A percentile compares a stretch with the other conserved stretches of the same genome.
These are phyloP conservation scores for Daldinia eschscholtzii DNA, from an alignment of 2,329 filamentous ascomycete genomes.

Conservation along the genomic window DNA sequence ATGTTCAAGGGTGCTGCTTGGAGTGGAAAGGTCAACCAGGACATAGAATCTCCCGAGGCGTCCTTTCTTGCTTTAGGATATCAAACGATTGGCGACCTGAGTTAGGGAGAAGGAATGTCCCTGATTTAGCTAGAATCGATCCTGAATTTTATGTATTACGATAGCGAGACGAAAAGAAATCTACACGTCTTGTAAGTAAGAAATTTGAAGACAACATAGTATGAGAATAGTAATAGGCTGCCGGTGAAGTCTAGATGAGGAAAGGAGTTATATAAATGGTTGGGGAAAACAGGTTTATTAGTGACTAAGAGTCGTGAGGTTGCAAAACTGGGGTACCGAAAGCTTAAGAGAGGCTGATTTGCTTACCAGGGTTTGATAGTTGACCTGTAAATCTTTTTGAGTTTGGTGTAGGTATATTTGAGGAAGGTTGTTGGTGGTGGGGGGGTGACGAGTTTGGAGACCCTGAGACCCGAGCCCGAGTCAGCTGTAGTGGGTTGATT, in stretches of 20 bases:
- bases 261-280: conserved; percentile 6
- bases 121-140: conserved; percentile 7
- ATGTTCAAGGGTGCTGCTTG: conserved; percentile 4
- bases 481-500: conserved; percentile 27
- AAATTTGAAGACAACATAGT: neutral
- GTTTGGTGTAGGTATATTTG: conserved; percentile 8
- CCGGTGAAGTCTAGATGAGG: conserved; percentile 6
- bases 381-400: conserved; percentile 7
- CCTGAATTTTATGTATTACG: neutral
- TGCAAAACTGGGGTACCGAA: neutral
- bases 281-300: conserved; percentile 1
- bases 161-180: conserved; percentile 1
- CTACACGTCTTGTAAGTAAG: conserved; percentile 26
- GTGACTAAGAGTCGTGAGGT: neutral
- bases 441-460: conserved; percentile 19
- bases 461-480: conserved; percentile 21
- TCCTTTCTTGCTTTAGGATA: conserved; percentile 17
- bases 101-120: neutral
- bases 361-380: conserved; percentile 17
- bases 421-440: conserved; percentile 16
- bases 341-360: conserved; percentile 12
- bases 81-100: conserved; percentile 8
- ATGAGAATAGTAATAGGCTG: neutral
- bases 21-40: conserved; percentile 23
- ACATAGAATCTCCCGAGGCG: conserved; percentile 25